phyloP scores from a whole-genome alignment of 257 asterid species.

The Gentiana macrophylla region DNA sequence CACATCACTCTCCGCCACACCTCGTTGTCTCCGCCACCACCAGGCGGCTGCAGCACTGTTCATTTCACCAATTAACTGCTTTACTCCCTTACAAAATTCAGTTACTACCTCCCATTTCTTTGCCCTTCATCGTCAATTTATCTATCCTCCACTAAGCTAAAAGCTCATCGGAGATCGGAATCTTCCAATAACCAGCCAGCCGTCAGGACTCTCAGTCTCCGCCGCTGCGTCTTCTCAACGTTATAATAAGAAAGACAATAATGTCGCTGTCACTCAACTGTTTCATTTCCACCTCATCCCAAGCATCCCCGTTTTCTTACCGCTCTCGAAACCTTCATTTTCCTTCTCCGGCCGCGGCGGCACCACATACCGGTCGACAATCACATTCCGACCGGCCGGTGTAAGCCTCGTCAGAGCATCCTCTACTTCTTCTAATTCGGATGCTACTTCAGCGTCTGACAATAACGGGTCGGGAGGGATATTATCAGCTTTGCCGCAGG shows the following conservation, averaged over 20 bases:
- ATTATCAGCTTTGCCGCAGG: conserved; percentile 23
- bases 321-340: conserved; percentile 15
- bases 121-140: background rate
- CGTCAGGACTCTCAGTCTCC: background rate
- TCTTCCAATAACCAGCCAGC: conserved; percentile 3
- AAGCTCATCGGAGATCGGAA: conserved; percentile 1
- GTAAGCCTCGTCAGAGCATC: conserved; percentile 12
- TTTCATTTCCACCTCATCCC: conserved; percentile 21
- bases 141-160: no score
- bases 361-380: conserved; percentile 10
- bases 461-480: conserved; percentile 44
- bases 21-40: conserved; percentile 27
- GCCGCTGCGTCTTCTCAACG: background rate
- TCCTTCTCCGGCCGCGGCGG: conserved; percentile 12
- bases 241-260: background rate
- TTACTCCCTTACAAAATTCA: no score
- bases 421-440: conserved; percentile 19
- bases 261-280: conserved; percentile 27
- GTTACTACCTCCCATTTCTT: background rate
- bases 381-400: conserved; percentile 1
- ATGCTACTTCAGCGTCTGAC: conserved; percentile 4
- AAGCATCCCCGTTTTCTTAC: conserved; percentile 7
- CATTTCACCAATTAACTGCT: background rate
- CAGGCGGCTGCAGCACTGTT: background rate
- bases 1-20: background rate